Evolutionary conservation across 208 protist genomes (phyloP).

Genomic region (Leishmania braziliensis): DNA sequence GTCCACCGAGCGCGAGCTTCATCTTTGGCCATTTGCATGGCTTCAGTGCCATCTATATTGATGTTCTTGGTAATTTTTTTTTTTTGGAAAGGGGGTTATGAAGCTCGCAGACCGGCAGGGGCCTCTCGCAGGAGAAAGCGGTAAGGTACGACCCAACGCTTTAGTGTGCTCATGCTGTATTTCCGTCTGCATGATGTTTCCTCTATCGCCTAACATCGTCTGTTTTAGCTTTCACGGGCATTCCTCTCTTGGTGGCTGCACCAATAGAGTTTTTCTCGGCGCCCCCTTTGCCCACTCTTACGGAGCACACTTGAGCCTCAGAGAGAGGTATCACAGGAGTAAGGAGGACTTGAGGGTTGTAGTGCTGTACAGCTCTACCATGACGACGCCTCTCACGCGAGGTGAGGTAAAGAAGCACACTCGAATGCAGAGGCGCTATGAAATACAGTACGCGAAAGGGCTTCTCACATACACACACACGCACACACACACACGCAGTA

Average conservation of each 20-base stretch:
- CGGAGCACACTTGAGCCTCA: background rate
- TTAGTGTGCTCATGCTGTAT: background rate
- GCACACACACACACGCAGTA: background rate
- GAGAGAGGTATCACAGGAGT: no score
- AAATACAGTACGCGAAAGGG: no score
- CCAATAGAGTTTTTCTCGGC: background rate
- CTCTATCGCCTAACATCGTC: background rate
- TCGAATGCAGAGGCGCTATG: no score
- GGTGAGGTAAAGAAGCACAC: no score
- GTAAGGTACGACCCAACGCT: background rate
- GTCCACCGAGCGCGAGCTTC: background rate
- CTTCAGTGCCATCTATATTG: background rate
- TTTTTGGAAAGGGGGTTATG: background rate
- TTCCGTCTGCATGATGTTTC: background rate
- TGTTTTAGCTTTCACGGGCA: background rate
- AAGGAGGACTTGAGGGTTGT: background rate
- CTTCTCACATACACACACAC: background rate
- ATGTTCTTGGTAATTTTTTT: background rate
- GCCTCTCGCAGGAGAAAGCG: background rate
- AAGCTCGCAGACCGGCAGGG: background rate
- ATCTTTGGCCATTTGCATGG: background rate
- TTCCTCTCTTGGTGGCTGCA: background rate
- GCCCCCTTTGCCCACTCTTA: background rate
- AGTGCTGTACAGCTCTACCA: no score
- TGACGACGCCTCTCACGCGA: no score